Conservation (phyloP, 495 filamentous ascomycete species). For the Hypomontagnella monticulosa region DNA sequence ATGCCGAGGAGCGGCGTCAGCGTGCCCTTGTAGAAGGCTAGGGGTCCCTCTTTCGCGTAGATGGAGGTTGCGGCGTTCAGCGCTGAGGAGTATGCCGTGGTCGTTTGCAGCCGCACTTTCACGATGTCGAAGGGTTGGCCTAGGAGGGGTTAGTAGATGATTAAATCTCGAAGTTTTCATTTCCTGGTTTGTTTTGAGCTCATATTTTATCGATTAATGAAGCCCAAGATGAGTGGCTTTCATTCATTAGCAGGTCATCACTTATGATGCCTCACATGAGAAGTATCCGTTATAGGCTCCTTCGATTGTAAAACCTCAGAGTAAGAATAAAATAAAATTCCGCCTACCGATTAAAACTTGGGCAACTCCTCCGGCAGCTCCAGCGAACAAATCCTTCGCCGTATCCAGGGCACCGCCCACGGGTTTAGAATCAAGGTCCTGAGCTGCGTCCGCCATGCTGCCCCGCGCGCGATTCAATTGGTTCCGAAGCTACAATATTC, state of each 20-base stretch:
- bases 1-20: conserved; percentile 96
- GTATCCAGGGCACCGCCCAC: conserved; percentile 58
- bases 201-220: too few species aligned
- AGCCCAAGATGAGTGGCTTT: too few species aligned
- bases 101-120: conserved; percentile 96
- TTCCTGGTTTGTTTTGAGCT: too few species aligned
- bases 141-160: conserved; percentile 48
- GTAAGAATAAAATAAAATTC: background rate
- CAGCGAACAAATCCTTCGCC: conserved; percentile 91
- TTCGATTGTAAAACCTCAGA: too few species aligned
- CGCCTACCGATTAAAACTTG: conserved; percentile 92
- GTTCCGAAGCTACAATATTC: conserved; percentile 9
- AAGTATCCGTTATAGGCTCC: background rate
- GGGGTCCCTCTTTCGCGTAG: conserved; percentile 84
- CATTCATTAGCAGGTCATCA: too few species aligned
- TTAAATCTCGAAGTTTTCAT: too few species aligned
- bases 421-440: conserved; percentile 48
- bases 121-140: conserved; percentile 99
- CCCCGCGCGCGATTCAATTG: conserved; percentile 26
- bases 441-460: conserved; percentile 55
- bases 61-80: conserved; percentile 83
- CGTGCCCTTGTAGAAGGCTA: conserved; percentile 98
- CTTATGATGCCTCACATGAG: background rate
- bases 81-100: conserved; percentile 79
- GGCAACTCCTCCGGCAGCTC: conserved; percentile 89